These are phyloP conservation scores for Candida koratica DNA, from an alignment of 805 yeast species.

Conservation along the genomic window DNA sequence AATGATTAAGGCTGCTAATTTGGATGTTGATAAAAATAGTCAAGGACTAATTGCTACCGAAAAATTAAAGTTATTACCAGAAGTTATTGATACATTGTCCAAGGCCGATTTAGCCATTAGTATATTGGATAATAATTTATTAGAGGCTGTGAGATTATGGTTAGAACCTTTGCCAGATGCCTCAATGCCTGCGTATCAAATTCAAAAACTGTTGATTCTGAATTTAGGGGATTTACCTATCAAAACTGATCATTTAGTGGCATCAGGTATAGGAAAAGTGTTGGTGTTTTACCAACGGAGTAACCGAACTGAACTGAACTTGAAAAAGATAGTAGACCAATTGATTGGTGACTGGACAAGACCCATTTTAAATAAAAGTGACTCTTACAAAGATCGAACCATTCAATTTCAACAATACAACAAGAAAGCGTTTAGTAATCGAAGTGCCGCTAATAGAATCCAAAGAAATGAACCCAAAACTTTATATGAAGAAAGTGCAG, in stretches of 20 bases:
- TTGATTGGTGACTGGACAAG: constrained; percentile 97
- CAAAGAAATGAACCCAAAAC: constrained; percentile 43
- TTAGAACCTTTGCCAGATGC: constrained; percentile 97
- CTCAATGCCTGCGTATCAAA: constrained; percentile 94
- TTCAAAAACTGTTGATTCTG: constrained; percentile 79
- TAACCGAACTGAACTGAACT: constrained; percentile 78
- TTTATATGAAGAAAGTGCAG: constrained; percentile 85
- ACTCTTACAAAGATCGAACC: constrained; percentile 84
- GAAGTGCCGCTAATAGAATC: constrained; percentile 29
- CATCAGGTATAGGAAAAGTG: constrained; percentile 91
- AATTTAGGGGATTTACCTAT: constrained; percentile 80
- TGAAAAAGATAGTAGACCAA: constrained; percentile 86
- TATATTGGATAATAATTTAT: constrained; percentile 85
- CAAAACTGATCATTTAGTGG: constrained; percentile 91
- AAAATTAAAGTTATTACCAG: constrained; percentile 75
- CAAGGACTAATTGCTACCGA: constrained; percentile 68
- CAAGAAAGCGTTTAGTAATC: constrained; percentile 47
- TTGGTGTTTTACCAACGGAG: constrained; percentile 90
- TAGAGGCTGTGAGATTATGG: constrained; percentile 95
- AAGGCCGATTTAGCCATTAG: constrained; percentile 87
- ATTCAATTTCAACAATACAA: constrained; percentile 69
- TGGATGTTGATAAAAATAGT: constrained; percentile 59
- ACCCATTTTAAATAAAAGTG: constrained; percentile 94
- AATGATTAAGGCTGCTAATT: constrained; percentile 85
- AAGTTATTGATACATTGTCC: constrained; percentile 69